phyloP scores from a whole-genome alignment of 208 protist species.

The Naegleria lovaniensis region DNA sequence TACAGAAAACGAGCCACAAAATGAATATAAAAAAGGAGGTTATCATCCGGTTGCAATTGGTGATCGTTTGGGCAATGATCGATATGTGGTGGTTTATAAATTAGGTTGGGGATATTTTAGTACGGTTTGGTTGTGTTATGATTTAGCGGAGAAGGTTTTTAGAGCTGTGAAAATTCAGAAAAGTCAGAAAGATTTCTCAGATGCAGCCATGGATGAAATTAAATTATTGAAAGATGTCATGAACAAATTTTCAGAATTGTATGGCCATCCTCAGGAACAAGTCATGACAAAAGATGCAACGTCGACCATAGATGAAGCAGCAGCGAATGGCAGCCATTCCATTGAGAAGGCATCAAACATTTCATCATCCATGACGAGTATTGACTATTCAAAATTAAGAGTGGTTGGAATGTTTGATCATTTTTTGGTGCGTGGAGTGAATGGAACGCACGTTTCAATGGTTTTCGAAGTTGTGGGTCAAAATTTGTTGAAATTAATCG shows the following conservation, averaged over 20 bases:
- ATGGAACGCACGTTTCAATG: constrained; percentile 78
- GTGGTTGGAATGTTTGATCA: not conserved
- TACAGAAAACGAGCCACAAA: constrained; percentile 37
- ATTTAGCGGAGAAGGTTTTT: constrained; percentile 52
- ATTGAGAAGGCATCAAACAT: constrained; percentile 27
- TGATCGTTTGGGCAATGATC: constrained; percentile 77
- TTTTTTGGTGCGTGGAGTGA: not conserved
- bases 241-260: constrained; percentile 60
- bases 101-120: constrained; percentile 98
- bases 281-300: constrained; percentile 34
- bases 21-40: constrained; percentile 80
- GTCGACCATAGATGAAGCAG: constrained; percentile 53
- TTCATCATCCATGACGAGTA: constrained; percentile 22
- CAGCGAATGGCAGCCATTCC: not conserved
- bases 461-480: constrained; percentile 91
- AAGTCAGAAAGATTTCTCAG: constrained; percentile 68
- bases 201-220: constrained; percentile 68
- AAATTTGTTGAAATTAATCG: constrained; percentile 90
- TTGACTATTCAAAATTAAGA: not conserved
- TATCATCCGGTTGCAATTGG: constrained; percentile 88
- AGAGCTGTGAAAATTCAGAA: constrained; percentile 84
- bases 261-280: not conserved
- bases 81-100: constrained; percentile 87
- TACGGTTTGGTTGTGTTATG: constrained; percentile 93
- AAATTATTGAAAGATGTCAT: constrained; percentile 64